Evolutionary conservation across 2,329 filamentous ascomycete species (phyloP), one percentile per base, ranked within the genome.

Genomic region (Ophiosphaerella herpotricha): DNA sequence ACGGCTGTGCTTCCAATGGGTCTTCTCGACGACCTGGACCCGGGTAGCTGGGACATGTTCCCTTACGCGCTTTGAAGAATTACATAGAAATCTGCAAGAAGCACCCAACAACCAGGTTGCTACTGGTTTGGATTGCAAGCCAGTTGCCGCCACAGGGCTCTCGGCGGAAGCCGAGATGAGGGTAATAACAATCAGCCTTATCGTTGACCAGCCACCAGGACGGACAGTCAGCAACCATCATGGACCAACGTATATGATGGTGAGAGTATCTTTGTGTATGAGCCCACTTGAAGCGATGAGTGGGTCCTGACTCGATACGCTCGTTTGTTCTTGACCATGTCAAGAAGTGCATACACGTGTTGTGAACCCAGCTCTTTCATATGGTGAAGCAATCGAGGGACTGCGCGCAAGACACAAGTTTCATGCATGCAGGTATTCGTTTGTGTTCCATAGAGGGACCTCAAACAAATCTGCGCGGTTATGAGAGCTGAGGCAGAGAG

Each of bases 91-190:
- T 47, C 52, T 59, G 57, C 56, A 57, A 48, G 54, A 57, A 48
- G 46, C 40, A 54, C 65, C 69, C 69, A 61, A 51, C 42, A 64
- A 70, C 67, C 68, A 53, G 68, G 66, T 67, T 46, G 29, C 40
- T 33, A 40, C 40, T 53, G 58, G 53, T 47, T 52, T 48, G 55
- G 48, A 54, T 62, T 58, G 60, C 63, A 61, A 63, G 56, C 52
- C 46, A 50, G 51, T 39, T 48, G 54, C 55, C 53, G 59, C 54
- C 54, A 51, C 48, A 42, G 50, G 45, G 44, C 36, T 46, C 43
- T 65, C 61, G 62, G 66, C 48, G 56, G 59, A 48, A 53, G 52
- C 61, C 64, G 63, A 66, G 56, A 47, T 46, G 52, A 55, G 56
- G 11, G 26, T 29, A 61, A 62, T 57, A 48, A 43, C 26, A 43